These are phyloP conservation scores for Penicillium verrucosum DNA, from an alignment of 2,329 filamentous ascomycete genomes.

Conservation along the genomic window DNA sequence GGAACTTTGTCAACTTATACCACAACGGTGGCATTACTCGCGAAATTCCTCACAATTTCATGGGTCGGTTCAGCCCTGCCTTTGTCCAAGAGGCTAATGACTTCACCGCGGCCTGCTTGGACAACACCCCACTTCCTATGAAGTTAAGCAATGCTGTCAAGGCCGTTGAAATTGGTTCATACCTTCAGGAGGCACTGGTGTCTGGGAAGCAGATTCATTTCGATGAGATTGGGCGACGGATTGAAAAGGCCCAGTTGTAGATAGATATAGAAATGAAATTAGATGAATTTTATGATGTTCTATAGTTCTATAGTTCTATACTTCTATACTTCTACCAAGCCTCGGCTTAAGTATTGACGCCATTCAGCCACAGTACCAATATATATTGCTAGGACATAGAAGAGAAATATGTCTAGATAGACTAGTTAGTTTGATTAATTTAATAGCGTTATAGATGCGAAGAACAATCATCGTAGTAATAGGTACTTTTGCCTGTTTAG, in stretches of 20 bases:
- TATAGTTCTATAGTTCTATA: background rate
- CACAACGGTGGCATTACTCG: constrained; percentile 53
- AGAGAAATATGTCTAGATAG: too few species aligned
- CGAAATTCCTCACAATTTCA: constrained; percentile 62
- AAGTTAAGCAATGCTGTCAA: constrained; percentile 57
- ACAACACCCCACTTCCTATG: constrained; percentile 55
- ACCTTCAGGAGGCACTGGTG: constrained; percentile 54
- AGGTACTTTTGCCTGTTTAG: too few species aligned
- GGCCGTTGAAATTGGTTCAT: constrained; percentile 57
- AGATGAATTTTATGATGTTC: too few species aligned
- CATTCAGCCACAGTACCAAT: background rate
- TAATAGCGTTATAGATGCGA: too few species aligned
- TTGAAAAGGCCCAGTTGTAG: constrained; percentile 33
- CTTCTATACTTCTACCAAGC: background rate
- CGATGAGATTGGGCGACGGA: constrained; percentile 51
- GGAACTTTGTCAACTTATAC: constrained; percentile 55
- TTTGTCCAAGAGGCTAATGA: constrained; percentile 64
- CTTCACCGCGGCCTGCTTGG: constrained; percentile 59
- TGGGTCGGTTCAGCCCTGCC: constrained; percentile 60
- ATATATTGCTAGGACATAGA: too few species aligned
- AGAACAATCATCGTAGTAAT: too few species aligned
- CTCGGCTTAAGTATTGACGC: background rate
- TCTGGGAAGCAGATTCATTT: constrained; percentile 56
- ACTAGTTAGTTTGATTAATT: too few species aligned
- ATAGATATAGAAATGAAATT: background rate